phyloP scores from a whole-genome alignment of 1,284 basidiomycete species.

The Malassezia obtusa region DNA sequence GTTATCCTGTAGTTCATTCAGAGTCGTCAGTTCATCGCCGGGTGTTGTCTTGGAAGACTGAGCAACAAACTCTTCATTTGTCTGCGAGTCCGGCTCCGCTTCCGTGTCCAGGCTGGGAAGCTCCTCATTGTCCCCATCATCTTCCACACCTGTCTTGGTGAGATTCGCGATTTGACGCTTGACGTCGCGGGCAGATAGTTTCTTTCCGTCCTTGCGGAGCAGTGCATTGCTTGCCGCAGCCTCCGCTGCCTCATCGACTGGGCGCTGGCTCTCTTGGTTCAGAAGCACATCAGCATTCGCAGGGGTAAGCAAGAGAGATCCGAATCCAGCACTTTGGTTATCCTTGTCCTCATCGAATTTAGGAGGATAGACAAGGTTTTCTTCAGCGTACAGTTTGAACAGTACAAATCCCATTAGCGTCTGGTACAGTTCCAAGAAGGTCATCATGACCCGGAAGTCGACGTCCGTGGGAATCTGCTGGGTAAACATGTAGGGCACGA shows the following conservation, averaged over 20 bases:
- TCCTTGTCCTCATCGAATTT: constrained; percentile 75
- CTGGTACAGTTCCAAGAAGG: constrained; percentile 96
- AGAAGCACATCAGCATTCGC: constrained; percentile 45
- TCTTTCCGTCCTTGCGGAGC: constrained; percentile 44
- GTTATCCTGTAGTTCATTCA: constrained; percentile 55
- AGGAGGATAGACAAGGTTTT: constrained; percentile 86
- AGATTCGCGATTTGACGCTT: constrained; percentile 52
- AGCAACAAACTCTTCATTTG: constrained; percentile 28
- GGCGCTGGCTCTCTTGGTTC: background rate
- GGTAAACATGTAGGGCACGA: constrained; percentile 95
- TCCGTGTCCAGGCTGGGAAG: constrained; percentile 18
- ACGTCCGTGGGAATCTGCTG: constrained; percentile 89
- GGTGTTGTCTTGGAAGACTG: constrained; percentile 57
- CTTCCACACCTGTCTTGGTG: constrained; percentile 8
- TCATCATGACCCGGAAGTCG: constrained; percentile 95
- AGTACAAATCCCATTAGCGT: constrained; percentile 89
- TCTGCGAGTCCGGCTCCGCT: constrained; percentile 10
- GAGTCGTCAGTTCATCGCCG: constrained; percentile 62
- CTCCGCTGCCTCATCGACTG: constrained; percentile 15
- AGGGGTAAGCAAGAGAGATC: constrained; percentile 71
- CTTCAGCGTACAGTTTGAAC: constrained; percentile 95
- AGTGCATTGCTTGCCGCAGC: constrained; percentile 21
- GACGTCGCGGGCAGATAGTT: constrained; percentile 52
- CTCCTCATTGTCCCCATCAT: constrained; percentile 23
- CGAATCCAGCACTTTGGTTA: constrained; percentile 70